Evolutionary conservation across 1,284 basidiomycete species (phyloP).

Genomic region (Bjerkandera adusta): DNA sequence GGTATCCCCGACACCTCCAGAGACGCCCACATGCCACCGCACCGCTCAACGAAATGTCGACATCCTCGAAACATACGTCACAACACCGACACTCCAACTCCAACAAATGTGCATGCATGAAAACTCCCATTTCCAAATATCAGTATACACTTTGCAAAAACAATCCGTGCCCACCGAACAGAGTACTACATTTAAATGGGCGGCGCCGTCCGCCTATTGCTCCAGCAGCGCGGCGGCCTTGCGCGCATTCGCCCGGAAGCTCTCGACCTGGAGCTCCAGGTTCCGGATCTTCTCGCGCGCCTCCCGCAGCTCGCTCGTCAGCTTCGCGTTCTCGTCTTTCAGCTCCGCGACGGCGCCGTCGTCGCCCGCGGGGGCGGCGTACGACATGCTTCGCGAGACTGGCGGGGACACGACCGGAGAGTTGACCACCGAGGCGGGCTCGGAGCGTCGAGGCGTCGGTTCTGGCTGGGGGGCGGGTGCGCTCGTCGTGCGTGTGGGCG

Average conservation of each 20-base stretch:
- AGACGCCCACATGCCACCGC: too few relatives aligned
- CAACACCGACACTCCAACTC: too few relatives aligned
- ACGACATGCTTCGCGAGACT: too few relatives aligned
- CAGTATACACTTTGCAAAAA: too few relatives aligned
- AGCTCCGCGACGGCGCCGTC: constrained; percentile 29
- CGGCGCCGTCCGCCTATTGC: too few relatives aligned
- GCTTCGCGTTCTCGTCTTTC: constrained; percentile 57
- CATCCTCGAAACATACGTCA: too few relatives aligned
- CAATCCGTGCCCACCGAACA: too few relatives aligned
- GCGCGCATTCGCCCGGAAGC: constrained; percentile 67
- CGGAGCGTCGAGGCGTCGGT: constrained; percentile 12
- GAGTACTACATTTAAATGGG: too few relatives aligned
- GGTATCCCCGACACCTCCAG: too few relatives aligned
- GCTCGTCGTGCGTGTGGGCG: constrained; percentile 25
- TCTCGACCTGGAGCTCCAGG: constrained; percentile 82
- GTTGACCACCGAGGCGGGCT: neutral
- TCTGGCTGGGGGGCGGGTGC: constrained; percentile 22
- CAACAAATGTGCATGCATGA: too few relatives aligned
- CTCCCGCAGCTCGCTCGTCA: constrained; percentile 68
- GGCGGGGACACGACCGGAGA: constrained; percentile 13
- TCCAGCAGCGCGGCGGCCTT: constrained; percentile 48
- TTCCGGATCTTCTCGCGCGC: constrained; percentile 77
- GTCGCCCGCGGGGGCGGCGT: constrained; percentile 17
- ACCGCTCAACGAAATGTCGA: too few relatives aligned
- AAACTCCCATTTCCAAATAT: too few relatives aligned